These are phyloP conservation scores for Aspergillus heteromorphus DNA, from an alignment of 495 filamentous ascomycete species.

Conservation along the genomic window DNA sequence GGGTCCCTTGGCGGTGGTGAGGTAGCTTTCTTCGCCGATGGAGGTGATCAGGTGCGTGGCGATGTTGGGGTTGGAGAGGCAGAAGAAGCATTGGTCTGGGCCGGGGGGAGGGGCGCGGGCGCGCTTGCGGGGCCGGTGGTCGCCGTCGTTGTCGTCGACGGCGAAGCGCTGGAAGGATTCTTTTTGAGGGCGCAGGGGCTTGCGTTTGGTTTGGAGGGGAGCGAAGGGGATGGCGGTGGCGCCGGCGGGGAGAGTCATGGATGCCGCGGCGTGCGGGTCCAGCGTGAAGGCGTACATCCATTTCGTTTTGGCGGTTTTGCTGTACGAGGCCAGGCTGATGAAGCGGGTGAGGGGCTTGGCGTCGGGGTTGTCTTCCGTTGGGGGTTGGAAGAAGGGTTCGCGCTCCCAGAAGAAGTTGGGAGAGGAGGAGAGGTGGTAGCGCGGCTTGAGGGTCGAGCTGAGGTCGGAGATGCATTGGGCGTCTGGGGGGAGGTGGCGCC, in stretches of 20 bases:
- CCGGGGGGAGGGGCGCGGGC: conserved; percentile 56
- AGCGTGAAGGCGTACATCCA: conserved; percentile 87
- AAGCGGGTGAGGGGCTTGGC: conserved; percentile 70
- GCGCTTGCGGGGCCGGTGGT: conserved; percentile 48
- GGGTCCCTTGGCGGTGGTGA: conserved; percentile 89
- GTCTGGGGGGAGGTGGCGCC: conserved; percentile 30
- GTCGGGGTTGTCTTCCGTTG: conserved; percentile 47
- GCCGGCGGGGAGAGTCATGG: conserved; percentile 55
- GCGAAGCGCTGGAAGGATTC: conserved; percentile 61
- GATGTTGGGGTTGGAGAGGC: conserved; percentile 74
- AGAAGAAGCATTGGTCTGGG: conserved; percentile 88
- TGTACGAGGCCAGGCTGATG: conserved; percentile 74
- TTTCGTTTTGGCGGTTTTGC: conserved; percentile 69
- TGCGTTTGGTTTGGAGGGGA: conserved; percentile 52
- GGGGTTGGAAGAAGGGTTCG: conserved; percentile 81
- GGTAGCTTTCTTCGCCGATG: conserved; percentile 77
- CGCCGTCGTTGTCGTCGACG: conserved; percentile 30
- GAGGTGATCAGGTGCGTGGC: conserved; percentile 83
- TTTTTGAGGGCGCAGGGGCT: conserved; percentile 41
- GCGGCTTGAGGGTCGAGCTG: conserved; percentile 67
- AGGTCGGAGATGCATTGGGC: conserved; percentile 65
- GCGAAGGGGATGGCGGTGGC: conserved; percentile 67
- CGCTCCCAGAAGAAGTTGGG: conserved; percentile 73
- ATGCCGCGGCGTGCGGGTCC: conserved; percentile 53
- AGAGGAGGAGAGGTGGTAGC: conserved; percentile 80